Conservation (phyloP, 2,329 filamentous ascomycete species). For the Ceratocystis lukuohia region DNA sequence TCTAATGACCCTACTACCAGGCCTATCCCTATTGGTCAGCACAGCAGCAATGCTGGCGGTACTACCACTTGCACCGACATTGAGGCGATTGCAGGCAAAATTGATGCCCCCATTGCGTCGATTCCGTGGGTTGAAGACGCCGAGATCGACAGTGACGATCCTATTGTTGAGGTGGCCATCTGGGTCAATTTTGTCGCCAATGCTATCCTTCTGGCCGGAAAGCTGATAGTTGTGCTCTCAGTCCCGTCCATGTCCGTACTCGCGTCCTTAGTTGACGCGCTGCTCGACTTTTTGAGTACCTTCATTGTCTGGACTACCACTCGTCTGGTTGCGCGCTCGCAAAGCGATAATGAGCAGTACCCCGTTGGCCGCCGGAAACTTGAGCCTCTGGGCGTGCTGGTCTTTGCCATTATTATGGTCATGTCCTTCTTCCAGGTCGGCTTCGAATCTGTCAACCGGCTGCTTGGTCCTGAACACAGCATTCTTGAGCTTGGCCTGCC, state of each 20-base stretch:
- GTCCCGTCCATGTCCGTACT: slow-evolving; percentile 73
- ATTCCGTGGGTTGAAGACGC: slow-evolving; percentile 63
- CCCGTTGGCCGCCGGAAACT: slow-evolving; percentile 65
- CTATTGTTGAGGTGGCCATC: slow-evolving; percentile 73
- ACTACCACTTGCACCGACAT: slow-evolving; percentile 23
- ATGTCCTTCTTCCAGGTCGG: slow-evolving; percentile 70
- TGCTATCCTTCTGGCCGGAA: slow-evolving; percentile 57
- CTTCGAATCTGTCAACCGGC: slow-evolving; percentile 53
- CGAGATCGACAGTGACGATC: slow-evolving; percentile 55
- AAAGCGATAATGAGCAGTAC: slow-evolving; percentile 60
- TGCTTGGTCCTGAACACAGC: slow-evolving; percentile 46
- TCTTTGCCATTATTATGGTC: slow-evolving; percentile 78
- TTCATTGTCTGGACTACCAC: slow-evolving; percentile 71
- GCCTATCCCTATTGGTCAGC: slow-evolving; percentile 25
- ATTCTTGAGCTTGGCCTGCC: slow-evolving; percentile 61
- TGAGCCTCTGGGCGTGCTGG: slow-evolving; percentile 66
- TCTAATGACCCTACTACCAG: slow-evolving; percentile 18
- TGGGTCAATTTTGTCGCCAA: slow-evolving; percentile 77
- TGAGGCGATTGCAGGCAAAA: slow-evolving; percentile 30
- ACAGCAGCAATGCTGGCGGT: slow-evolving; percentile 30
- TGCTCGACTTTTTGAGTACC: slow-evolving; percentile 68
- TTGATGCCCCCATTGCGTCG: slow-evolving; percentile 35
- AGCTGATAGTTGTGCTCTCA: slow-evolving; percentile 61
- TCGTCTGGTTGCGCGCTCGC: slow-evolving; percentile 50
- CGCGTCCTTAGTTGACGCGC: slow-evolving; percentile 64